Evolutionary conservation across 2,329 filamentous ascomycete genomes (phyloP), one percentile per base, ranked within the genome.

Genomic region (Macrophomina pseudophaseolina): DNA sequence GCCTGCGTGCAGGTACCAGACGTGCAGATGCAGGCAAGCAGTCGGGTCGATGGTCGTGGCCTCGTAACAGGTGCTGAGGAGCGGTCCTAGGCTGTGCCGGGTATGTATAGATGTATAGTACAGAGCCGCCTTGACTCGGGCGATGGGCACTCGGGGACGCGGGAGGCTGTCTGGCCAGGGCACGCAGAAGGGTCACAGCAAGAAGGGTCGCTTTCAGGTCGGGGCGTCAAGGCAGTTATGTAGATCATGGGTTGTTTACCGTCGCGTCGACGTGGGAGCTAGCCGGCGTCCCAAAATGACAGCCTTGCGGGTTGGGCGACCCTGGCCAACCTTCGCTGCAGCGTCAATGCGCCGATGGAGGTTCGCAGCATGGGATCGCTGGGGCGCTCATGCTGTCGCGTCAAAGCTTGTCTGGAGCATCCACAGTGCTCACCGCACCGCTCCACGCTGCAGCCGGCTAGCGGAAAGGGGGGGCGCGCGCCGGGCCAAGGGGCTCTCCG

Each of bases 241-340:
- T 71, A 72, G 70, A 72, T 74, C 72, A 71, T 65, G 49, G 56
- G 67, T 68, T 54, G 68, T 71, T 68, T 69, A 67, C 70, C 71
- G 42, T 35, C 53, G 71, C 68, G 72, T 54, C 70, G 70, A 71
- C 69, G 72, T 69, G 63, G 70, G 70, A 69, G 69, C 67, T 62
- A 62, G 44, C 58, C 69, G 71, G 73, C 71, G 70, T 70, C 59
- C 68, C 70, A 72, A 73, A 71, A 68, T 71, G 67, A 65, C 69
- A 76, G 74, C 75, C 74, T 74, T 73, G 75, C 67, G 70, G 68
- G 70, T 69, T 73, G 70, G 59, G 33, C 40, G 38, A 70, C 67
- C 71, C 68, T 71, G 72, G 72, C 68, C 71, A 69, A 38, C n/a
- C 42, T 62, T 48, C 42, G 58, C 44, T 35, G 58, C 58, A 48